phyloP scores from a whole-genome alignment of 805 yeast genomes.

The Wickerhamomyces ciferrii region DNA sequence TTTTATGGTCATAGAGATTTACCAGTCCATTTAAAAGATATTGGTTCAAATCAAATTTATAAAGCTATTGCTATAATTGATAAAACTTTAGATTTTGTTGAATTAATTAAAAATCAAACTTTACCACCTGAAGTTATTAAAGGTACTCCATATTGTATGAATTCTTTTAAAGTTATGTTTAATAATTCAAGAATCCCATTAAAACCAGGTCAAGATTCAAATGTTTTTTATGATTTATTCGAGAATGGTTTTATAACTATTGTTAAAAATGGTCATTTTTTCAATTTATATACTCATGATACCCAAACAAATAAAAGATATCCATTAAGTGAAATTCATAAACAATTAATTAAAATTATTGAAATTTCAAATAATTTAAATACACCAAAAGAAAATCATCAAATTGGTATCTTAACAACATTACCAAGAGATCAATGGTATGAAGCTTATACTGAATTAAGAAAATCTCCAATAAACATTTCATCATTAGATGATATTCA shows the following conservation, averaged over 20 bases:
- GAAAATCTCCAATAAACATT: slow-evolving; percentile 54
- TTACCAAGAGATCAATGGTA: slow-evolving; percentile 84
- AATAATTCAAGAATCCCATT: slow-evolving; percentile 83
- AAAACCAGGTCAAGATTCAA: slow-evolving; percentile 52
- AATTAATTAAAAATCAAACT: slow-evolving; percentile 60
- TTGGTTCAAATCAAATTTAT: slow-evolving; percentile 58
- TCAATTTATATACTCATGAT: slow-evolving; percentile 64
- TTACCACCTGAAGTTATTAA: slow-evolving; percentile 76
- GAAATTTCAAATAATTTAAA: slow-evolving; percentile 22
- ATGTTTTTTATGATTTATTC: slow-evolving; percentile 40
- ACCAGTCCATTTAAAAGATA: slow-evolving; percentile 29
- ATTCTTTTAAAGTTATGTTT: slow-evolving; percentile 86
- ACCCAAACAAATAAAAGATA: slow-evolving; percentile 33
- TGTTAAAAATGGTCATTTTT: slow-evolving; percentile 72
- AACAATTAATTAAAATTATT: slow-evolving; percentile 54
- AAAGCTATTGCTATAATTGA: slow-evolving; percentile 75
- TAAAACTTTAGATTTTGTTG: slow-evolving; percentile 64
- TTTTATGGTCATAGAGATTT: slow-evolving; percentile 78
- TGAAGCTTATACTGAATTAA: slow-evolving; percentile 50
- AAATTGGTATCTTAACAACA: slow-evolving; percentile 73
- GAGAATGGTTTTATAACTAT: slow-evolving; percentile 67
- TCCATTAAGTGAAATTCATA: slow-evolving; percentile 43
- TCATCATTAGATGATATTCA: slow-evolving; percentile 62
- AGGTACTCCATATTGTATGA: slow-evolving; percentile 90
- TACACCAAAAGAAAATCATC: slow-evolving; percentile 22